Base-by-base conservation (phyloP, 2,329 filamentous ascomycete genomes). In the Pyrenophora teres region DNA sequence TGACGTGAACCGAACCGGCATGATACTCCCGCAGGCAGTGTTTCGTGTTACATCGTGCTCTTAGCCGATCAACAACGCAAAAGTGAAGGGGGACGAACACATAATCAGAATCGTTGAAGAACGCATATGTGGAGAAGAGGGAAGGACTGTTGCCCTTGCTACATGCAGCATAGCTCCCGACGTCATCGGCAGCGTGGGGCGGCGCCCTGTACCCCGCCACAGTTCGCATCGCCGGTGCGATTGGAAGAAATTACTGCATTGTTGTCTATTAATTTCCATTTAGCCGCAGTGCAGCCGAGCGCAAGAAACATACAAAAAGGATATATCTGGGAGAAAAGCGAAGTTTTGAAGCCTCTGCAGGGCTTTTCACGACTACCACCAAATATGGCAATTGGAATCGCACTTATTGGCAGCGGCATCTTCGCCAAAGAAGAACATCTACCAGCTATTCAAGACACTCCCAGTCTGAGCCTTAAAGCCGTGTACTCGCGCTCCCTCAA, bases 401-500 rank as follows among this genome's bases (percentile, higher is more conserved):
- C 85, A 38, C 78, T 88, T 49, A 80, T 88, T 46, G 85, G 85
- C 32, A 81, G 82, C 55, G 85, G 84, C 63, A 83, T 87, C 62
- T 87, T 87, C 61, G 82, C 81, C 59, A 80, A 80, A 62, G 80
- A 81, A 65, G 75, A 84, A 56, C 84, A 86, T 60, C 74, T 86
- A 56, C 87, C 87, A 10, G 87, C 86, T 38, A 80, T 89, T 45
- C 74, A 82, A 59, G 78, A 80, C 23, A 78, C 74, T 65, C 52
- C 74, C 82, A 37, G 53, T 32, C 73, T 88, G 9, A 70, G 73
- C 10, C 79, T 90, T 58, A 87, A 84, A 72, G 85, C 85, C 18
- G 77, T 88, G 58, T 90, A 86, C 73, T 88, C 85, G 3, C 83
- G 86, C 45, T 83, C 83, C 9, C 77, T 83, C 43, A 72, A 76